These are phyloP conservation scores for Tricholoma saponaceum DNA, from an alignment of 768 basidiomycete species.

Conservation along the genomic window DNA sequence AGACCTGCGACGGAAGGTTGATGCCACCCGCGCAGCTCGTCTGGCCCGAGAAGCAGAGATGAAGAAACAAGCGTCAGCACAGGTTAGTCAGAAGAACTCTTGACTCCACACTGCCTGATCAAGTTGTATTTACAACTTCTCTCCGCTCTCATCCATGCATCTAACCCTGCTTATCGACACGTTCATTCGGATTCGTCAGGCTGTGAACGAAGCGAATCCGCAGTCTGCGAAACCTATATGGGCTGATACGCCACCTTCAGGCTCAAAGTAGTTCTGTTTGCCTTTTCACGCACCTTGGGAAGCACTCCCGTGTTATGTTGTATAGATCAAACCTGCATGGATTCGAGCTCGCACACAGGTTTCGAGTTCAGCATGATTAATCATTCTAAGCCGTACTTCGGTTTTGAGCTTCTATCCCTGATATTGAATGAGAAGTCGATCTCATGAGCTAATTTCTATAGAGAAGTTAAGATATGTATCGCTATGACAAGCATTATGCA, in stretches of 20 bases:
- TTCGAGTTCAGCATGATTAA: background rate
- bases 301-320: background rate
- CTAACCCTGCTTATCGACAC: slow-evolving; percentile 4
- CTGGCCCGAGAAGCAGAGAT: slow-evolving; percentile 50
- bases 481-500: background rate
- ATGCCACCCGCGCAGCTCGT: slow-evolving; percentile 50
- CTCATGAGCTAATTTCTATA: background rate
- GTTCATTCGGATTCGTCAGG: slow-evolving; percentile 13
- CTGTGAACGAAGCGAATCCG: slow-evolving; percentile 24
- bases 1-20: slow-evolving; percentile 60
- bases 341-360: too few relatives aligned
- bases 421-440: background rate
- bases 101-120: background rate
- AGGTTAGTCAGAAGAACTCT: slow-evolving; percentile 37
- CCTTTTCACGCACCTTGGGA: background rate
- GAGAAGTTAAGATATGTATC: background rate
- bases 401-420: too few relatives aligned
- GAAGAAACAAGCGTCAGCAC: slow-evolving; percentile 46
- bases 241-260: slow-evolving; percentile 25
- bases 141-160: background rate
- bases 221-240: slow-evolving; percentile 41
- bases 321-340: too few relatives aligned
- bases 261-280: slow-evolving; percentile 16
- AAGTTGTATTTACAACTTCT: background rate
- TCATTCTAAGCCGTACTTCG: background rate